phyloP scores from a whole-genome alignment of 2,329 filamentous ascomycete genomes.

The Neofusicoccum parvum region DNA sequence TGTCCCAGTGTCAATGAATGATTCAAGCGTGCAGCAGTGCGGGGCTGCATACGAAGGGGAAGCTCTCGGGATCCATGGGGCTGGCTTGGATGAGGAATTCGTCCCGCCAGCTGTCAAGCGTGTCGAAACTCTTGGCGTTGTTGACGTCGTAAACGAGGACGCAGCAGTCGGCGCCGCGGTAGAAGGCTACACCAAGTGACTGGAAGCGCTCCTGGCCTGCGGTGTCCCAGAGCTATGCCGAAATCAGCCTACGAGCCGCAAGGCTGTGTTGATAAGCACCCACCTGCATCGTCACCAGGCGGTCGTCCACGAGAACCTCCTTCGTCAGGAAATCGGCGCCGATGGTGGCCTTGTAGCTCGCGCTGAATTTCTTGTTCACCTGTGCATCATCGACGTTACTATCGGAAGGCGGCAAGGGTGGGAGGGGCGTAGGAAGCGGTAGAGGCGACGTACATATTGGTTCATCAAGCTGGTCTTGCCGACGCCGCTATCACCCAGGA shows the following conservation, averaged over 20 bases:
- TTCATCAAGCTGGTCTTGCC: slow-evolving; percentile 99
- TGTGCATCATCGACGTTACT: slow-evolving; percentile 43
- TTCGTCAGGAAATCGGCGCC: slow-evolving; percentile 98
- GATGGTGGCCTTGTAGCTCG: slow-evolving; percentile 99
- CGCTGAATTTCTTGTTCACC: slow-evolving; percentile 99
- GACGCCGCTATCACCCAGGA: slow-evolving; percentile 97
- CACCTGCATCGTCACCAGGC: slow-evolving; percentile 98
- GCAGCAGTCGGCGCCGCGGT: slow-evolving; percentile 95
- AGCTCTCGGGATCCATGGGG: slow-evolving; percentile 93
- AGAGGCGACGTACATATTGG: slow-evolving; percentile 82
- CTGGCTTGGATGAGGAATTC: slow-evolving; percentile 98
- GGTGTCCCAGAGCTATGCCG: slow-evolving; percentile 86
- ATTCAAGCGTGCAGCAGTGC: not conserved
- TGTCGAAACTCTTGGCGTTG: slow-evolving; percentile 98
- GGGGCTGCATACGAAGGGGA: slow-evolving; percentile 81
- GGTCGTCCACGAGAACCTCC: slow-evolving; percentile 95
- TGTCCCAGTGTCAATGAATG: slow-evolving; percentile 41
- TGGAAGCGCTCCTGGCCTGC: slow-evolving; percentile 97
- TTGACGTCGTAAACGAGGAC: slow-evolving; percentile 98
- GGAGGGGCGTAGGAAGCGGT: not conserved
- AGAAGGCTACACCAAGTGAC: slow-evolving; percentile 95
- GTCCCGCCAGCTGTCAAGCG: slow-evolving; percentile 96
- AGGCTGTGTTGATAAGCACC: slow-evolving; percentile 23
- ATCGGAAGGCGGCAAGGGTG: not conserved
- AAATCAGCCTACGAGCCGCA: slow-evolving; percentile 26